Evolutionary conservation across 176 grass and related monocot genomes (phyloP).

Genomic region (Guadua angustifolia): DNA sequence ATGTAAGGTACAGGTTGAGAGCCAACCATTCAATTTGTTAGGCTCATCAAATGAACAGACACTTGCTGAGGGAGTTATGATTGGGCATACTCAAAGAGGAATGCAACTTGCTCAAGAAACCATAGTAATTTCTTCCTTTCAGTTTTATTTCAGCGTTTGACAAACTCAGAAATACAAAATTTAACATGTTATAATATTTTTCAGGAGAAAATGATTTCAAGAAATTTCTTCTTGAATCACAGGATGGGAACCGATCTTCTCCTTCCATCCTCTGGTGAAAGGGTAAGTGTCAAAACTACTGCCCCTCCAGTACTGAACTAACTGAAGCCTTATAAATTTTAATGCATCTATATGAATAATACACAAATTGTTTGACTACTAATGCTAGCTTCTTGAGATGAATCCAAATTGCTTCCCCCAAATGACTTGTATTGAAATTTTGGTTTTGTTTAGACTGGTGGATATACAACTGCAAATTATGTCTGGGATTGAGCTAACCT

Average conservation of each 20-base stretch:
- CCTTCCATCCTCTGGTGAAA: constrained; percentile 72
- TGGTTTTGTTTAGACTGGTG: constrained; percentile 70
- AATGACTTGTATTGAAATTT: constrained; percentile 21
- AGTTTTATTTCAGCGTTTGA: constrained; percentile 32
- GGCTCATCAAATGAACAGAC: constrained; percentile 50
- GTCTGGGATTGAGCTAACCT: too few relatives aligned
- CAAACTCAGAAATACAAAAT: constrained; percentile 34
- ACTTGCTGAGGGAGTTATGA: constrained; percentile 88
- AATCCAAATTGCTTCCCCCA: constrained; percentile 1
- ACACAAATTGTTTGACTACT: constrained; percentile 16
- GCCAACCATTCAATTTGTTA: constrained; percentile 16
- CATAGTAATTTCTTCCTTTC: constrained; percentile 63
- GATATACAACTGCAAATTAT: constrained; percentile 92
- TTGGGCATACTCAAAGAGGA: constrained; percentile 84
- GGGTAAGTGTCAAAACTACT: constrained; percentile 46
- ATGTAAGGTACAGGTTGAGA: neutral
- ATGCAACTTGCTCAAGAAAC: constrained; percentile 97
- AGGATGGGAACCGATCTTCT: constrained; percentile 89
- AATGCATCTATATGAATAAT: constrained; percentile 28
- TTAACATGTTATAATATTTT: constrained; percentile 42
- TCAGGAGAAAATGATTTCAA: constrained; percentile 80
- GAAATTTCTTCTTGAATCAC: constrained; percentile 80
- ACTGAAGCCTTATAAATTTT: neutral
- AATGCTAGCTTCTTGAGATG: constrained; percentile 25
- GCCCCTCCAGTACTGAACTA: constrained; percentile 17